Evolutionary conservation across 768 basidiomycete genomes (phyloP), one percentile per base, ranked within the genome.

Genomic region (Pleurotus sapidus): DNA sequence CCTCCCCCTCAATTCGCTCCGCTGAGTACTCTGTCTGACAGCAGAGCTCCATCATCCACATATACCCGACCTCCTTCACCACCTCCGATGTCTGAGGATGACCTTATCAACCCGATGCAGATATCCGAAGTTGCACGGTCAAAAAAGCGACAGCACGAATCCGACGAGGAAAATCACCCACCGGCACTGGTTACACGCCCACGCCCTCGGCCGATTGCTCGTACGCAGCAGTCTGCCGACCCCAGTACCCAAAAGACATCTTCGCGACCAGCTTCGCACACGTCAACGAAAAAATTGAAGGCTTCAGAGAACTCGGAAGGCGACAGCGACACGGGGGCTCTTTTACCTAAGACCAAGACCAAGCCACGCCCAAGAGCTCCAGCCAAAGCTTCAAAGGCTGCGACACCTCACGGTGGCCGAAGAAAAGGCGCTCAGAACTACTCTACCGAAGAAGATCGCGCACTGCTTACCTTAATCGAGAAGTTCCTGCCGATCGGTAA

Each of bases 401-500:
- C 42, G 1, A 8, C 15, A 43, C 1, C 42, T 43, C 15, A 43
- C 23, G 20, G 24, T 5, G 11, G 23, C 12, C 20, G 46, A 47
- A 18, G 20, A 14, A 24, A 46, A 20, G 63, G 66, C 37, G 39
- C 60, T 11, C 57, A 38, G 1, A 69, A 69, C 58, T 69, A 65
- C 50, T 40, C 47, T 15, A 11, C n/a, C 0, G 49, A 40, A 12
- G 63, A 69, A 40, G 49, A 67, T 14, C 39, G 25, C 4, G 48
- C 38, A 15, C 61, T 70, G 3, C 55, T 70, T 6, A 45, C 60
- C 23, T 25, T 61, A 14, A 38, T 64, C 4, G 53, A 60, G 45
- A 27, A 54, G 0, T 46, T 60, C 37, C 61, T 63, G 20, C 68
- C 68, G 2, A 40, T 66, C 37, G 68, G 68, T 25, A 49, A 56